Evolutionary conservation across 2,329 filamentous ascomycete species (phyloP).

Genomic region (Hypomyces rosellus): DNA sequence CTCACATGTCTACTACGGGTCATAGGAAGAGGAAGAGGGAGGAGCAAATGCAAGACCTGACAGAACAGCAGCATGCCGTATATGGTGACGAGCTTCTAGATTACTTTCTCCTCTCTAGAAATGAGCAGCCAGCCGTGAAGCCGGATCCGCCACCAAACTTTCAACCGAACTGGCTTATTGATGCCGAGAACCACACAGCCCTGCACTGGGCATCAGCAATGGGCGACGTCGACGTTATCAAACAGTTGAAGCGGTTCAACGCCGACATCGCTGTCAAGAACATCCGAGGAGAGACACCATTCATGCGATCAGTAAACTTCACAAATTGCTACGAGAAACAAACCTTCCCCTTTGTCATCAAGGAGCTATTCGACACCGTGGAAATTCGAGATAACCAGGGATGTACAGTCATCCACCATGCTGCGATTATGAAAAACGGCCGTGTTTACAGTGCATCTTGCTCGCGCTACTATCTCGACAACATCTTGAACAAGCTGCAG

Average conservation of each 20-base stretch:
- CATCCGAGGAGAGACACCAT: slow-evolving; percentile 73
- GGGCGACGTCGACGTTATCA: slow-evolving; percentile 90
- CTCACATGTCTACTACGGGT: slow-evolving; percentile 54
- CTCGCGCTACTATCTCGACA: slow-evolving; percentile 89
- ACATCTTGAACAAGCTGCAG: slow-evolving; percentile 78
- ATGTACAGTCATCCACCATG: slow-evolving; percentile 89
- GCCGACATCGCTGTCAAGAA: slow-evolving; percentile 69
- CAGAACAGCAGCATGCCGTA: slow-evolving; percentile 78
- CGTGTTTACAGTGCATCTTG: slow-evolving; percentile 78
- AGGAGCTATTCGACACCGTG: slow-evolving; percentile 76
- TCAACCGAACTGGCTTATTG: slow-evolving; percentile 85
- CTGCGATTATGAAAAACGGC: slow-evolving; percentile 78
- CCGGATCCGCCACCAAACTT: slow-evolving; percentile 81
- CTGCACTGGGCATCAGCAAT: slow-evolving; percentile 97
- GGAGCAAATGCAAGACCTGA: slow-evolving; percentile 53
- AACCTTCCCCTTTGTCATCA: slow-evolving; percentile 78
- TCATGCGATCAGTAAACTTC: slow-evolving; percentile 92
- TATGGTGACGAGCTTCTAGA: slow-evolving; percentile 93
- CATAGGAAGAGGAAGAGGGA: slow-evolving; percentile 73
- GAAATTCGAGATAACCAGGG: slow-evolving; percentile 72
- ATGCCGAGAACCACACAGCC: slow-evolving; percentile 85
- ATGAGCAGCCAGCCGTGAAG: slow-evolving; percentile 63
- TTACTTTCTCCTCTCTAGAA: slow-evolving; percentile 86
- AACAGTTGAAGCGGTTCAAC: slow-evolving; percentile 74
- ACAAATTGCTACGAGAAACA: slow-evolving; percentile 96